Conservation (phyloP, 306 rosid genomes). For the Erythrophleum fordii region DNA sequence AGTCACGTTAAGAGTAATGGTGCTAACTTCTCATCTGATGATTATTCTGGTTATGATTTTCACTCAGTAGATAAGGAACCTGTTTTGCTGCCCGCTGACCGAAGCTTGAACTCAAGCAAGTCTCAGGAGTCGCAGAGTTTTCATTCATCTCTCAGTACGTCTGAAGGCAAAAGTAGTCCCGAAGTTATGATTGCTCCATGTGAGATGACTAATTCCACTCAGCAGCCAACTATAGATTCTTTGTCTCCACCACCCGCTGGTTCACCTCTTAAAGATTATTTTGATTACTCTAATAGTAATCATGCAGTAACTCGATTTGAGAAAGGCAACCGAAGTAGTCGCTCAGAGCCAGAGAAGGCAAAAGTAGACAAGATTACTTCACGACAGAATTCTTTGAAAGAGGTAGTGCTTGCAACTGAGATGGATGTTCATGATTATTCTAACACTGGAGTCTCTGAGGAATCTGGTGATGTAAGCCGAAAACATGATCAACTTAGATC, state of each 20-base stretch:
- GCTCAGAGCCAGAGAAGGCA: slow-evolving; percentile 88
- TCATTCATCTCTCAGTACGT: slow-evolving; percentile 71
- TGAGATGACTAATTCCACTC: slow-evolving; percentile 52
- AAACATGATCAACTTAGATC: slow-evolving; percentile 64
- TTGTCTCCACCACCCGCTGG: slow-evolving; percentile 80
- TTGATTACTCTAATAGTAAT: slow-evolving; percentile 69
- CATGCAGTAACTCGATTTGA: slow-evolving; percentile 66
- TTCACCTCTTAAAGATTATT: slow-evolving; percentile 80
- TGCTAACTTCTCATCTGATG: slow-evolving; percentile 86
- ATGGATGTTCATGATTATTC: slow-evolving; percentile 92
- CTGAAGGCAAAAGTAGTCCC: slow-evolving; percentile 80
- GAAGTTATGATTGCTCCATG: slow-evolving; percentile 54
- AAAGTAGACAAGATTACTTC: slow-evolving; percentile 68
- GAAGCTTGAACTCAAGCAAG: slow-evolving; percentile 52
- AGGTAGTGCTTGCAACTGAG: slow-evolving; percentile 80
- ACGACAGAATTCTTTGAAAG: slow-evolving; percentile 85
- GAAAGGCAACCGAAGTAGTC: slow-evolving; percentile 84
- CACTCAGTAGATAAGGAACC: slow-evolving; percentile 81
- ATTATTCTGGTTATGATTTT: slow-evolving; percentile 90
- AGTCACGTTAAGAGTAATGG: slow-evolving; percentile 49
- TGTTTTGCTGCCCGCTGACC: slow-evolving; percentile 1
- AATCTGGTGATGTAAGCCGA: slow-evolving; percentile 68
- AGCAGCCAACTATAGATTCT: slow-evolving; percentile 50
- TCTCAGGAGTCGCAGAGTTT: slow-evolving; percentile 74
- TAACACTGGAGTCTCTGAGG: slow-evolving; percentile 71